These are phyloP conservation scores for Globisporangium acanthophoron DNA, from an alignment of 352 stramenopile species.

Conservation along the genomic window DNA sequence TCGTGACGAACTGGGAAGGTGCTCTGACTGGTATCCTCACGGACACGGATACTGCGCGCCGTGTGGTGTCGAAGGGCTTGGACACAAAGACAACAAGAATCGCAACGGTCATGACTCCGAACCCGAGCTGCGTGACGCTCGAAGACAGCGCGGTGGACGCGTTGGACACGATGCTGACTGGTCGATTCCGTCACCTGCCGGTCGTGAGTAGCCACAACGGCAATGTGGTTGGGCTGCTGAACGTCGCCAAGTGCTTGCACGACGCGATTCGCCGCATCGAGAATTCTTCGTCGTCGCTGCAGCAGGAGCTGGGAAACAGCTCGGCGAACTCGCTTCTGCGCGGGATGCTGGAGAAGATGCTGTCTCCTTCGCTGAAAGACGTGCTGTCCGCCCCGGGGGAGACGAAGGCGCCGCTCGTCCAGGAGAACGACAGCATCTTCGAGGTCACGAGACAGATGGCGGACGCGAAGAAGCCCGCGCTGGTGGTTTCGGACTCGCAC, in stretches of 20 bases:
- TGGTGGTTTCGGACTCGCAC: slow-evolving; percentile 68
- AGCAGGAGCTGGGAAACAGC: slow-evolving; percentile 71
- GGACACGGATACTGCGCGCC: slow-evolving; percentile 84
- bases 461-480: slow-evolving; percentile 64
- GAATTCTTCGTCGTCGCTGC: slow-evolving; percentile 65
- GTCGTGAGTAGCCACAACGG: slow-evolving; percentile 83
- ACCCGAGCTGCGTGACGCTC: slow-evolving; percentile 76
- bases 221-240: slow-evolving; percentile 93
- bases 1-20: slow-evolving; percentile 87
- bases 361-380: slow-evolving; percentile 78
- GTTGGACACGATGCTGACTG: slow-evolving; percentile 82
- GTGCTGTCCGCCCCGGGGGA: slow-evolving; percentile 59
- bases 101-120: slow-evolving; percentile 78
- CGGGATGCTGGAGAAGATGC: slow-evolving; percentile 85
- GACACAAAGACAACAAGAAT: slow-evolving; percentile 64
- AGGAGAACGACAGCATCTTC: slow-evolving; percentile 58
- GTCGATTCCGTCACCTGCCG: slow-evolving; percentile 95
- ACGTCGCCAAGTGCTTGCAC: slow-evolving; percentile 98
- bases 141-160: slow-evolving; percentile 82
- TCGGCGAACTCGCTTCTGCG: slow-evolving; percentile 54
- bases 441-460: slow-evolving; percentile 77
- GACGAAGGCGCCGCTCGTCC: slow-evolving; percentile 67
- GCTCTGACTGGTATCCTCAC: slow-evolving; percentile 93
- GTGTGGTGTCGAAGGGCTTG: slow-evolving; percentile 72
- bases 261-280: slow-evolving; percentile 98